These are phyloP conservation scores for Poronia punctata DNA, from an alignment of 495 filamentous ascomycete species.

Conservation along the genomic window DNA sequence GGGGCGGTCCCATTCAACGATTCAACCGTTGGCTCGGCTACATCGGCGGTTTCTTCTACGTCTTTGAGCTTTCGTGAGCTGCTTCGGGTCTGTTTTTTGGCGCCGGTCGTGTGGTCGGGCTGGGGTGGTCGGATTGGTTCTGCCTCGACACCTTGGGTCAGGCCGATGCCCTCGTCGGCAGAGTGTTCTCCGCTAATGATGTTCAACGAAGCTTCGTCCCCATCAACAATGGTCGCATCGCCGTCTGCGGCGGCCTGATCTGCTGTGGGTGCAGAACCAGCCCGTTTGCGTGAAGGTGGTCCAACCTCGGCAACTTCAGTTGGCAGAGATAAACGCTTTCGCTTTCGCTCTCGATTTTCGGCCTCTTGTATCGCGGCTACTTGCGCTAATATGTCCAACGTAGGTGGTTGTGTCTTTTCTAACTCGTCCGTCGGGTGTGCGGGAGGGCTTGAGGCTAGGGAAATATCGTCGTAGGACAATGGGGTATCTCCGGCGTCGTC, in stretches of 20 bases:
- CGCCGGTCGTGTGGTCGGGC: constrained; percentile 24
- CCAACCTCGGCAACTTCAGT: constrained; percentile 39
- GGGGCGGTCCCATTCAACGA: constrained; percentile 20
- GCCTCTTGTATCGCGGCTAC: constrained; percentile 24
- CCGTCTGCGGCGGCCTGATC: constrained; percentile 25
- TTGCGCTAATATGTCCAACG: constrained; percentile 20
- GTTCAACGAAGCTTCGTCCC: constrained; percentile 34
- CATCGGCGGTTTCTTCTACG: constrained; percentile 19
- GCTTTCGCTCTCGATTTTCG: constrained; percentile 44
- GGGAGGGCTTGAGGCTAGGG: constrained; percentile 26
- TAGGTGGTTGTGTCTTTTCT: constrained; percentile 17
- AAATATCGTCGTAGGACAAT: constrained; percentile 37
- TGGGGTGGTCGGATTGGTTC: constrained; percentile 21
- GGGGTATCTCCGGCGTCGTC: constrained; percentile 33
- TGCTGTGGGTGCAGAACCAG: constrained; percentile 36
- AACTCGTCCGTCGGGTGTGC: constrained; percentile 15
- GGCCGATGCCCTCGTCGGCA: constrained; percentile 31
- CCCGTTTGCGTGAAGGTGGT: constrained; percentile 53
- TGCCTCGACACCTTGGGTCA: constrained; percentile 8
- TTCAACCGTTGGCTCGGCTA: constrained; percentile 26
- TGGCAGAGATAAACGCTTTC: constrained; percentile 40
- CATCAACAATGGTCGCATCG: constrained; percentile 36
- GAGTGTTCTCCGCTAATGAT: constrained; percentile 34
- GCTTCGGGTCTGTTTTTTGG: constrained; percentile 34
- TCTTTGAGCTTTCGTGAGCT: constrained; percentile 34